Conservation (phyloP, 345 rosid species). For the Populus pruinosa region DNA sequence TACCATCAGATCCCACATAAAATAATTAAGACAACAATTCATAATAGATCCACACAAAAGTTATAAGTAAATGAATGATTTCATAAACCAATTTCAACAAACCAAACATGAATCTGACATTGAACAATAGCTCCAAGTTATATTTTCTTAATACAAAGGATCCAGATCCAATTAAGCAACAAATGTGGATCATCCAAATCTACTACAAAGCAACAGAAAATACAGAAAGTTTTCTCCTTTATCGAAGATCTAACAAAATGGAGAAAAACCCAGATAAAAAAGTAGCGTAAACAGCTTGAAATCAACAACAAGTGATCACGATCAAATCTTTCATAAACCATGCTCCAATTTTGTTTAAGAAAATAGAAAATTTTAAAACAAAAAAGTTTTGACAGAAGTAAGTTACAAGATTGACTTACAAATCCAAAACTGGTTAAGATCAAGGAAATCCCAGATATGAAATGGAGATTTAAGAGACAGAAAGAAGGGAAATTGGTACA, state of each 20-base stretch:
- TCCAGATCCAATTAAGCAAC: constrained; percentile 18
- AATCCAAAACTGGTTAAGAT: constrained; percentile 10
- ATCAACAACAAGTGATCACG: not conserved
- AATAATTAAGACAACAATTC: not conserved
- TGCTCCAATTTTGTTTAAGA: not conserved
- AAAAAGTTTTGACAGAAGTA: not conserved
- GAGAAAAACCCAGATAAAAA: constrained; percentile 6
- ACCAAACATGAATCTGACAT: not conserved
- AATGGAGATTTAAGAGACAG: not conserved
- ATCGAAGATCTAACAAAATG: constrained; percentile 18
- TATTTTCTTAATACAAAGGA: not conserved
- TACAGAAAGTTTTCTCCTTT: not conserved
- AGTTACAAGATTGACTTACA: constrained; percentile 1
- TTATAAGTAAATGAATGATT: not conserved
- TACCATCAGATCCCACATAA: constrained; percentile 8
- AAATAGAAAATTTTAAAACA: not conserved
- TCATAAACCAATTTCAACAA: not conserved
- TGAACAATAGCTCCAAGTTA: not conserved
- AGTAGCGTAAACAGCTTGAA: not conserved
- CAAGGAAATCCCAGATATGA: not conserved
- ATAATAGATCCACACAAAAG: constrained; percentile 3
- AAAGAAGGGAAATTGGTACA: not conserved
- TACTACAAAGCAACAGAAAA: not conserved
- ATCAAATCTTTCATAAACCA: not conserved
- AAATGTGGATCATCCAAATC: constrained; percentile 7